Conservation (phyloP, 495 filamentous ascomycete species). For the Mytilinidion resinicola region DNA sequence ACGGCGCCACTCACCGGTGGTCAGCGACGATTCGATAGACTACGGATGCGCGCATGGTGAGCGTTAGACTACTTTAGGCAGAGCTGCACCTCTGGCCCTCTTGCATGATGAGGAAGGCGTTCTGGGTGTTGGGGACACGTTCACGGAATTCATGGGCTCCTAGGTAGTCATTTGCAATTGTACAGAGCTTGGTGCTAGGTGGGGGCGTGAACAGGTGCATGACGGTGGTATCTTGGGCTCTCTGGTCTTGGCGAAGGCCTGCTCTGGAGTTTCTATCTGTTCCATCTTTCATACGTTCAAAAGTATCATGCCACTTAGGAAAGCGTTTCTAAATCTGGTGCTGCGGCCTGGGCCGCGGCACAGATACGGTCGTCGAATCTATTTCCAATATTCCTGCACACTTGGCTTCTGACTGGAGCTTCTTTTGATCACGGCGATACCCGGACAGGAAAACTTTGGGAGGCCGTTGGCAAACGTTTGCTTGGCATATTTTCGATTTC, state of each 20-base stretch:
- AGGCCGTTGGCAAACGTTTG: neutral
- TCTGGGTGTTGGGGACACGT: neutral
- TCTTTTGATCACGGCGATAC: slow-evolving; percentile 4
- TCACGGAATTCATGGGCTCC: neutral
- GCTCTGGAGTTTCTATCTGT: neutral
- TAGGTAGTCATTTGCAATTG: neutral
- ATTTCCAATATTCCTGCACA: neutral
- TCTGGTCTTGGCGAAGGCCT: neutral
- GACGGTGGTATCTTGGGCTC: neutral
- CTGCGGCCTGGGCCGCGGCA: neutral
- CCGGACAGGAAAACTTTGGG: neutral
- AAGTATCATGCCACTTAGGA: neutral
- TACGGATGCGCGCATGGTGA: slow-evolving; percentile 8
- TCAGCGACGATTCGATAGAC: slow-evolving; percentile 8
- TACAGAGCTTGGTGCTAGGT: neutral
- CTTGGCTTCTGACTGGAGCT: neutral
- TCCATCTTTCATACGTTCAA: neutral
- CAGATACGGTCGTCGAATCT: neutral
- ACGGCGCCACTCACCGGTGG: neutral
- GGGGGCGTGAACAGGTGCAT: slow-evolving; percentile 1
- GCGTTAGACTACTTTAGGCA: slow-evolving; percentile 2
- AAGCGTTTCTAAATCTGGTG: neutral
- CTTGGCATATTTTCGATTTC: neutral
- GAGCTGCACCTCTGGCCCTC: neutral
- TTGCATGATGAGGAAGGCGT: slow-evolving; percentile 7